phyloP scores from a whole-genome alignment of 108 stramenopile genomes.

The Epipyxis sp. region DNA sequence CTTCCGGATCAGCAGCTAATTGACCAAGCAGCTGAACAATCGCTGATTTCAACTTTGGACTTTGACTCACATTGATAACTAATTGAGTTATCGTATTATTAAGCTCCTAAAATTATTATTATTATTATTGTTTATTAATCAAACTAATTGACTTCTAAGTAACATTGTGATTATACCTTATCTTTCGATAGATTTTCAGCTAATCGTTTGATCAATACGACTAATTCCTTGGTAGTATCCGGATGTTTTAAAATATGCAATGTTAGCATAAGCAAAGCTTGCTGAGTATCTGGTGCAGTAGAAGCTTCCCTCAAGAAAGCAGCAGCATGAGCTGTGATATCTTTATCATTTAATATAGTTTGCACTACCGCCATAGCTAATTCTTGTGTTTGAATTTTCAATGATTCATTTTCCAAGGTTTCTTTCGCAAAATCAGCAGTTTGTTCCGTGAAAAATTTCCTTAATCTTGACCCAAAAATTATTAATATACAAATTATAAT shows the following conservation, averaged over 20 bases:
- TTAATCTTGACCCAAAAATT: background rate
- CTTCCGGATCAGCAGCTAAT: too few relatives aligned
- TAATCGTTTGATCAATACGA: background rate
- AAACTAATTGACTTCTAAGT: too few relatives aligned
- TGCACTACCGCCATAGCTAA: slow-evolving; percentile 26
- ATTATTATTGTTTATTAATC: too few relatives aligned
- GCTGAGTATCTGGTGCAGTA: slow-evolving; percentile 13
- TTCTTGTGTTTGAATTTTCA: slow-evolving; percentile 23
- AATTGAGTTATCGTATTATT: too few relatives aligned
- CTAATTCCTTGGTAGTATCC: background rate
- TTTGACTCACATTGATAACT: too few relatives aligned
- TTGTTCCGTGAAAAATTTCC: background rate
- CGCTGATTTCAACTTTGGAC: too few relatives aligned
- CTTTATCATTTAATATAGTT: slow-evolving; percentile 21
- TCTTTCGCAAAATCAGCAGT: slow-evolving; percentile 27
- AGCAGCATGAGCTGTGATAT: slow-evolving; percentile 23
- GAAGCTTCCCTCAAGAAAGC: slow-evolving; percentile 29
- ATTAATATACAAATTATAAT: background rate
- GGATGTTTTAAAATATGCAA: slow-evolving; percentile 27
- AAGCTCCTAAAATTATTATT: too few relatives aligned
- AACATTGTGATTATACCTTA: background rate
- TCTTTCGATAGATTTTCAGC: background rate
- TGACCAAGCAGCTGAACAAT: too few relatives aligned
- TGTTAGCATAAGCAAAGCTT: slow-evolving; percentile 7
- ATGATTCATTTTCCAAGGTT: slow-evolving; percentile 15